Percentiles rank a stretch among this genome's conserved stretches.
Evolutionary conservation across 371 early-diverging fungal genomes (phyloP).

Genomic region (Mucor mucedo): DNA sequence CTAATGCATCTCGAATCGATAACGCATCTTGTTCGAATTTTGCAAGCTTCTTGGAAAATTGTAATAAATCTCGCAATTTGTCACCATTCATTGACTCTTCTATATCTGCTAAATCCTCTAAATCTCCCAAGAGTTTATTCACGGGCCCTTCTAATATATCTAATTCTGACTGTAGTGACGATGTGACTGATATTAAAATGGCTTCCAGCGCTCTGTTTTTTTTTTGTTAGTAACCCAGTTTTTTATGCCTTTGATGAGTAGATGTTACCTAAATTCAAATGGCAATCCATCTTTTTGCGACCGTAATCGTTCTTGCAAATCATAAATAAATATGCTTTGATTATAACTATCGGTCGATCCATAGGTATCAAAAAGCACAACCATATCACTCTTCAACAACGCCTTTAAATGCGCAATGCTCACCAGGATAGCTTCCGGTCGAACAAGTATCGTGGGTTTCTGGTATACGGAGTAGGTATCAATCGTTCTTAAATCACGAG

Average conservation of each 20-base stretch:
- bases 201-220: constrained; percentile 78
- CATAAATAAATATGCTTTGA: constrained; percentile 78
- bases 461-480: constrained; percentile 80
- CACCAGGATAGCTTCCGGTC: constrained; percentile 81
- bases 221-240: neutral
- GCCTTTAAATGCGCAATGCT: constrained; percentile 83
- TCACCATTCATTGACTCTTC: constrained; percentile 78
- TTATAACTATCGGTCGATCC: constrained; percentile 70
- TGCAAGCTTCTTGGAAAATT: constrained; percentile 75
- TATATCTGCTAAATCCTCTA: constrained; percentile 68
- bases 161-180: constrained; percentile 75
- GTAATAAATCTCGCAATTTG: constrained; percentile 76
- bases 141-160: constrained; percentile 64
- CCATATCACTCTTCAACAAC: constrained; percentile 79
- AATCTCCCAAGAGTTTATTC: constrained; percentile 63
- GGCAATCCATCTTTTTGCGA: constrained; percentile 56
- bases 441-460: constrained; percentile 85
- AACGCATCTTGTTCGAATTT: constrained; percentile 78
- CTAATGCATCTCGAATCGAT: constrained; percentile 77
- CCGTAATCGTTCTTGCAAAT: constrained; percentile 77
- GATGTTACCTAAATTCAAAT: constrained; percentile 73
- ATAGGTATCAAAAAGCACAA: constrained; percentile 79
- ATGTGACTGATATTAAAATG: constrained; percentile 75
- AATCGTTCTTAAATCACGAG: constrained; percentile 82
- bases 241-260: neutral